Evolutionary conservation across 257 asterid genomes (phyloP).

Genomic region (Salvia splendens): DNA sequence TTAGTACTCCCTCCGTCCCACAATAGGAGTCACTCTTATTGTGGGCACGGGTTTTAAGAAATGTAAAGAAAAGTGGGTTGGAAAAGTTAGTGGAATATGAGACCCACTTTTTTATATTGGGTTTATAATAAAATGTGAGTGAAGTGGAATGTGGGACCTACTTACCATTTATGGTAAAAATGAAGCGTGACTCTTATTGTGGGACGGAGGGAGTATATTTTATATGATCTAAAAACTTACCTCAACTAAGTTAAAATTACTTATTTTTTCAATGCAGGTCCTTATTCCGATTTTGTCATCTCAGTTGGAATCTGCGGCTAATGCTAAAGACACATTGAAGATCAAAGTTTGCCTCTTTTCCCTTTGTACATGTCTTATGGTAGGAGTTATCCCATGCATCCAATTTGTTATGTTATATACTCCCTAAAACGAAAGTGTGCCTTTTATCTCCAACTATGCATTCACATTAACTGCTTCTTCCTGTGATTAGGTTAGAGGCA

Average conservation of each 20-base stretch:
- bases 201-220: no score
- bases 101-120: no score
- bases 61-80: no score
- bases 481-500: constrained; percentile 63
- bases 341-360: constrained; percentile 80
- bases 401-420: constrained; percentile 19
- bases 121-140: no score
- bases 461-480: not conserved
- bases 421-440: not conserved
- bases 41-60: no score
- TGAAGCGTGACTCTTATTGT: no score
- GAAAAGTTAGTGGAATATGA: no score
- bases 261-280: constrained; percentile 54
- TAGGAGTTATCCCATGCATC: constrained; percentile 37
- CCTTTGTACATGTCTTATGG: constrained; percentile 80
- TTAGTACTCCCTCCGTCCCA: no score
- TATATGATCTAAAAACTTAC: no score
- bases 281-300: constrained; percentile 68
- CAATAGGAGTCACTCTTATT: no score
- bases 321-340: constrained; percentile 50
- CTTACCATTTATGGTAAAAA: no score
- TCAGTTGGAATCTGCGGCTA: constrained; percentile 59
- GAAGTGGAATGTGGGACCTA: no score
- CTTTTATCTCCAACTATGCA: not conserved
- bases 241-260: constrained; percentile 20